phyloP scores from a whole-genome alignment of 345 rosid species.

The Sonneratia alba region DNA sequence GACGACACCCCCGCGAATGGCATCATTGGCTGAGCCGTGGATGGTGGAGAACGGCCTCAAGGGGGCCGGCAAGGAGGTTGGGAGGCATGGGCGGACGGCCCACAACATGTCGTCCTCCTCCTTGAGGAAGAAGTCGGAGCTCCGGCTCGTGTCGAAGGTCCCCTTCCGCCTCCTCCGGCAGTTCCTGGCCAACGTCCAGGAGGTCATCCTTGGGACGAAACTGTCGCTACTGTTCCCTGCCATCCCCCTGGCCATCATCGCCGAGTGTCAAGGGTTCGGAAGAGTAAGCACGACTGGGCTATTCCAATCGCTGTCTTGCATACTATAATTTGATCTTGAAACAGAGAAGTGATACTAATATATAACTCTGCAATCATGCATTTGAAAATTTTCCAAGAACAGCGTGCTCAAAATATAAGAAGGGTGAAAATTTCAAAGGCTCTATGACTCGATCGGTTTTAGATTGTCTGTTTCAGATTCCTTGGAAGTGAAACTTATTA shows the following conservation, averaged over 20 bases:
- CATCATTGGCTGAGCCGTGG: conserved; percentile 31
- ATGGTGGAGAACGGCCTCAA: conserved; percentile 52
- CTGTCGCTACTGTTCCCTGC: conserved; percentile 68
- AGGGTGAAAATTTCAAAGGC: too few species aligned
- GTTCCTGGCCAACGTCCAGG: conserved; percentile 59
- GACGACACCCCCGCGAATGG: conserved; percentile 13
- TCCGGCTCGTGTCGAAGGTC: conserved; percentile 44
- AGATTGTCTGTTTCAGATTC: too few species aligned
- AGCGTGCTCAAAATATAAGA: too few species aligned
- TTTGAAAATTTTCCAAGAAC: too few species aligned
- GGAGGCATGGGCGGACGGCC: conserved; percentile 56
- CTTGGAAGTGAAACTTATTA: too few species aligned
- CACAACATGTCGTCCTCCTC: conserved; percentile 87
- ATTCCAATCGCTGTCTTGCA: too few species aligned
- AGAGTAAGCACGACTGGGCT: conserved; percentile 22
- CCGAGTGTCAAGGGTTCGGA: conserved; percentile 40
- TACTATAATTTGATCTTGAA: too few species aligned
- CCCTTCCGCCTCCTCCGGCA: conserved; percentile 35
- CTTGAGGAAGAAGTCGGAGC: conserved; percentile 66
- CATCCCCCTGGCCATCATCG: conserved; percentile 64
- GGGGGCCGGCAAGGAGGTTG: conserved; percentile 41
- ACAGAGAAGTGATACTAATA: too few species aligned
- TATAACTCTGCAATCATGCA: too few species aligned
- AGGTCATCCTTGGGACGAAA: conserved; percentile 78
- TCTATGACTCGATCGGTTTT: too few species aligned